Evolutionary conservation across 2,329 filamentous ascomycete species (phyloP), one percentile per base, ranked within the genome.

Genomic region (Fusarium sp.): DNA sequence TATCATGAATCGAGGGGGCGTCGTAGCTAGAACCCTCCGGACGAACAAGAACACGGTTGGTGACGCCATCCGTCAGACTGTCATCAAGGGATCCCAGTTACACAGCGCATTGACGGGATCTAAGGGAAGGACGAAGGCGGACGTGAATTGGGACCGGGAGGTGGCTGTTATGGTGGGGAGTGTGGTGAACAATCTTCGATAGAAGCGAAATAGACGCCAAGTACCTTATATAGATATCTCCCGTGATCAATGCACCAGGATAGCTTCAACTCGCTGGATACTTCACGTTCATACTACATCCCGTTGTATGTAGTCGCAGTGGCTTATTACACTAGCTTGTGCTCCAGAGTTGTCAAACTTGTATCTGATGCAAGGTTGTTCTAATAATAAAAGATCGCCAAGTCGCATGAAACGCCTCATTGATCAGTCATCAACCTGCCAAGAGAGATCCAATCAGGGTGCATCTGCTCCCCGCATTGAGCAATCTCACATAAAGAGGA

Each of bases 111-210:
- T 88, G 43, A 70, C 76, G 5, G 76, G 75, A 11, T 76, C 78
- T 14, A 82, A 79, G 58, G 80, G 78, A 40, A 87, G 82, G 72
- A 79, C 76, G 31, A 84, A 82, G 58, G 79, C 84, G 40, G 75
- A 80, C n/a, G 80, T 80, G 14, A 81, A 81, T 56, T 97, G 93
- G 93, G 95, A 97, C 74, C 87, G 95, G 37, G 96, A 98, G 80
- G 91, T 94, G 46, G 94, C 94, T 3, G 94, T 98, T 46, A 97
- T 98, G 95, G 91, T 97, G 40, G 91, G 92, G 51, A 92, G 92
- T 72, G 88, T 97, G 8, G 84, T 94, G 37, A 86, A 85, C 46
- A 85, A 85, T 59, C 72, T 88, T 13, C 79, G 83, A 64, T 76
- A 63, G 62, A 31, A 21, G 21, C 35, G 41, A n/a, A 20, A 25